phyloP scores from a whole-genome alignment of 2,329 filamentous ascomycete species.

The Fusarium clavum region DNA sequence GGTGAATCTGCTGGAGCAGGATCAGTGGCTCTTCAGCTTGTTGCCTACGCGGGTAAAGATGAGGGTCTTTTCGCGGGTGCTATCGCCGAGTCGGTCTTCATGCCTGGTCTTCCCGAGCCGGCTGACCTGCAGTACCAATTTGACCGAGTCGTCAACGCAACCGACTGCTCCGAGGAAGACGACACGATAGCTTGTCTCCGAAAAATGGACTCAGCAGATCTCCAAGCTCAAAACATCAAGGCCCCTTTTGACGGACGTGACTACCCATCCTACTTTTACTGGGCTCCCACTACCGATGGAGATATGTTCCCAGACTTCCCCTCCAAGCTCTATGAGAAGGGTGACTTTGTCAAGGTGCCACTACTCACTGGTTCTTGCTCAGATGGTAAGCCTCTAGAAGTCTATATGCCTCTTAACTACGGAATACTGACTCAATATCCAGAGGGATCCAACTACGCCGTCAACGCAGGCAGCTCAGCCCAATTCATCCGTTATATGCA shows the following conservation, averaged over 20 bases:
- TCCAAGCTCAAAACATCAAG: conserved; percentile 57
- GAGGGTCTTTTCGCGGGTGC: conserved; percentile 60
- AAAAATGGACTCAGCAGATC: conserved; percentile 44
- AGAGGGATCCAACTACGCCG: conserved; percentile 62
- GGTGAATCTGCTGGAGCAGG: conserved; percentile 71
- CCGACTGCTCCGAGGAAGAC: conserved; percentile 50
- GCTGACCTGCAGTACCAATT: conserved; percentile 62
- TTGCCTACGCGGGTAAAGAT: conserved; percentile 59
- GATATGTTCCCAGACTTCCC: conserved; percentile 58
- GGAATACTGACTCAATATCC: conserved; percentile 13
- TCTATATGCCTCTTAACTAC: background rate
- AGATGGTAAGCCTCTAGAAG: conserved; percentile 51
- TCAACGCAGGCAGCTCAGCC: conserved; percentile 51
- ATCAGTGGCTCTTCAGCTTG: conserved; percentile 66
- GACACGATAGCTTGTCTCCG: conserved; percentile 59
- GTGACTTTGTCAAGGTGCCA: conserved; percentile 58
- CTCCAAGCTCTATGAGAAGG: conserved; percentile 54
- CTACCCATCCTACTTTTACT: conserved; percentile 59
- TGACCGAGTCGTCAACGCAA: conserved; percentile 51
- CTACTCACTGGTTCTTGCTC: conserved; percentile 59
- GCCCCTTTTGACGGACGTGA: conserved; percentile 55
- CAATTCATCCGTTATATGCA: conserved; percentile 56
- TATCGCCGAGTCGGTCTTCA: conserved; percentile 62
- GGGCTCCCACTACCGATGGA: conserved; percentile 63
- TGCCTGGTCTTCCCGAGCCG: conserved; percentile 60